Evolutionary conservation across 257 asterid species (phyloP), one percentile per base, ranked within the genome.

Genomic region (Jaltomata sinuosa): DNA sequence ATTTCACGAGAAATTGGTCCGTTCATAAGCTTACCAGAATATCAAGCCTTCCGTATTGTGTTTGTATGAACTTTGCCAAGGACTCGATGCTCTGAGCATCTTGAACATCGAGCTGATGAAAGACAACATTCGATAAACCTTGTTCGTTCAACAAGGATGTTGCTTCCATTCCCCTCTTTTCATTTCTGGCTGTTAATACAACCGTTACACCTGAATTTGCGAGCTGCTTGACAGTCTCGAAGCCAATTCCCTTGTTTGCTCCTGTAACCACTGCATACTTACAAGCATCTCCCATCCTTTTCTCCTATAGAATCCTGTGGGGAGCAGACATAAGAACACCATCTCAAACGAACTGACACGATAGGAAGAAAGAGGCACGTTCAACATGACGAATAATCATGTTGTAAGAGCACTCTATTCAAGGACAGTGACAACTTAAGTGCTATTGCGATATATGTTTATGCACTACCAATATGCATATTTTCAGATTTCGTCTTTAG

Each of bases 201-300:
- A 95, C 97, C n/a, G 90, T 88, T 34, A 87, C 87, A 5, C 97
- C 97, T 50, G 94, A 90, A n/a, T 36, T 74, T 0, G 97, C 97
- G 0, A 95, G 94, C 86, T 91, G 96, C 38, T 94, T 90, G 54
- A 85, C 97, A 5, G 94, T 93, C 89, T 94, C 97, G 4, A 91
- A 76, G 27, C 97, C 97, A n/a, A 93, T 94, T 53, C 97, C 98
- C 87, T 90, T 92, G 92, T 94, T 94, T 8, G 95, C 98, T 85
- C 98, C 98, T 3, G 96, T 95, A 49, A 95, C 97, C 40, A 93
- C 94, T 22, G 96, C 98, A 82, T 87, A 89, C 89, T 97, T 93
- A 81, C 12, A 53, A 69, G 14, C 40, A 61, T 32, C 18, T 53
- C 55, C 68, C 65, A 57, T 67, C 36, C 15, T 14, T 19, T 84